Evolutionary conservation across 345 rosid species (phyloP), one percentile per base, ranked within the genome.

Genomic region (Brassica juncea): DNA sequence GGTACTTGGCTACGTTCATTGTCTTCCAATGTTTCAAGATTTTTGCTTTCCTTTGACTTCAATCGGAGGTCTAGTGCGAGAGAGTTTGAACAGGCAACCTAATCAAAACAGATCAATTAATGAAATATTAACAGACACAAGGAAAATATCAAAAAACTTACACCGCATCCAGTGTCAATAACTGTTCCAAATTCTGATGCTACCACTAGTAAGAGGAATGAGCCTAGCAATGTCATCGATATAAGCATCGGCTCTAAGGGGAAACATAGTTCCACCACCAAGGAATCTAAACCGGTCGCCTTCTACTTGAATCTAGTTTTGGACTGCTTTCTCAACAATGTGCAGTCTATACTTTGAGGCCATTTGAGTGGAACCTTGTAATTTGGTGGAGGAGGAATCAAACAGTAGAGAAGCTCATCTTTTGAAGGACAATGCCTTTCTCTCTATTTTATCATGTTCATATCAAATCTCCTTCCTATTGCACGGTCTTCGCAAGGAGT

Each of bases 221-320:
- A 92, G 92, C 66, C 87, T 70, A 66, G 80, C 84, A 71, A 94
- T 90, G 74, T 91, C 92, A 81, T 94, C 98, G 0, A 94, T 94
- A 74, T 94, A 94, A 10, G 93, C 92, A 80, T 92, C 99, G 5
- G 99, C 99, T 65, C 99, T 97, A 64, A 88, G 93, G 0, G 98
- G 94, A 73, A 94, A 94, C 91, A 87, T 88, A 75, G 99, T 94
- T 59, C 99, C 99, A 14, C 99, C 99, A 32, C 99, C 99, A 1
- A 98, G 97, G 88, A 94, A 94, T 84, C 87, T 84, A 80, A 94
- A 91, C 62, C 94, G 91, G 66, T 92, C 89, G 5, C 97, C 98
- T 82, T 91, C 94, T 6, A 87, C 89, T 77, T 94, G 98, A 83
- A 94, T 90, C 99, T 98, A 94, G 67, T 94, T 92, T 87, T 94